Evolutionary conservation across 2,329 filamentous ascomycete genomes (phyloP).

Genomic region (Alternaria postmessia): DNA sequence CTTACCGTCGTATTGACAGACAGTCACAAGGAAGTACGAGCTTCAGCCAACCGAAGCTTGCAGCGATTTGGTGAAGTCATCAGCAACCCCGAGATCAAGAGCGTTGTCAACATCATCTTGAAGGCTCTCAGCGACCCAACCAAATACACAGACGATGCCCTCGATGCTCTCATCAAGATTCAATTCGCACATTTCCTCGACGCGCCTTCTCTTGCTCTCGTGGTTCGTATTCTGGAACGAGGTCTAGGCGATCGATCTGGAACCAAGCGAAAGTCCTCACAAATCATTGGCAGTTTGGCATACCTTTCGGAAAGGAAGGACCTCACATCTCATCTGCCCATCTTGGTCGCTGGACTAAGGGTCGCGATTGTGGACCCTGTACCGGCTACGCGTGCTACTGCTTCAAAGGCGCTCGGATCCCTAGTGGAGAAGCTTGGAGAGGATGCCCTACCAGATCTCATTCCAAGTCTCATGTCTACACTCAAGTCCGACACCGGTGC

Average conservation of each 20-base stretch:
- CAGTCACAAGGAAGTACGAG: slow-evolving; percentile 95
- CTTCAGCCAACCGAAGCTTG: slow-evolving; percentile 91
- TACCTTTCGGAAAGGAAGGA: slow-evolving; percentile 98
- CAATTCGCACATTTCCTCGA: slow-evolving; percentile 99
- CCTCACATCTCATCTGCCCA: slow-evolving; percentile 86
- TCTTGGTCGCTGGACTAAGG: slow-evolving; percentile 89
- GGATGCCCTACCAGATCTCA: slow-evolving; percentile 94
- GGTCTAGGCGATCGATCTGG: slow-evolving; percentile 89
- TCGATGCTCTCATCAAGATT: slow-evolving; percentile 96
- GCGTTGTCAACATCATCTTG: slow-evolving; percentile 86
- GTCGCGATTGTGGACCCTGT: slow-evolving; percentile 93
- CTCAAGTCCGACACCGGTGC: slow-evolving; percentile 97
- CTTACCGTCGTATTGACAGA: slow-evolving; percentile 94
- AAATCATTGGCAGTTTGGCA: slow-evolving; percentile 96
- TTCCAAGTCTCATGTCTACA: slow-evolving; percentile 95
- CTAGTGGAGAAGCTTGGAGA: slow-evolving; percentile 98
- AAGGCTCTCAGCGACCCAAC: slow-evolving; percentile 98
- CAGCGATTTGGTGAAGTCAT: slow-evolving; percentile 99
- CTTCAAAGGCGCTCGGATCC: slow-evolving; percentile 92
- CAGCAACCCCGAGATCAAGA: slow-evolving; percentile 95
- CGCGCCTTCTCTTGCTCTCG: slow-evolving; percentile 90
- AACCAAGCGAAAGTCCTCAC: slow-evolving; percentile 94
- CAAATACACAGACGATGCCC: slow-evolving; percentile 92
- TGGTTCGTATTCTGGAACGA: slow-evolving; percentile 94
- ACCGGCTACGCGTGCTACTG: slow-evolving; percentile 93